Evolutionary conservation across 2,329 filamentous ascomycete genomes (phyloP).

Genomic region (Corniculantispora saksenae): DNA sequence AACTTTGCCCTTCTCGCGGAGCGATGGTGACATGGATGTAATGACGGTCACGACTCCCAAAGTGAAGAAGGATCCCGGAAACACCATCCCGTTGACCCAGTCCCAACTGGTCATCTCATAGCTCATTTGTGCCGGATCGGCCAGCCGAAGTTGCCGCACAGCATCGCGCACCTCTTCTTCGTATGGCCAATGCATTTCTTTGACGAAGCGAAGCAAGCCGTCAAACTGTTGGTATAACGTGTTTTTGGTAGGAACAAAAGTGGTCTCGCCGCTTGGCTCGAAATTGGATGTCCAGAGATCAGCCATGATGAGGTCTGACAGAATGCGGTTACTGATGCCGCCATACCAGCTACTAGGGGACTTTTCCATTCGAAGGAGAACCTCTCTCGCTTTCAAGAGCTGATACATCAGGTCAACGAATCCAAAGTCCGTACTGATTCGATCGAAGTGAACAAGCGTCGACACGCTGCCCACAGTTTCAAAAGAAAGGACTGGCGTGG

Average conservation of each 20-base stretch:
- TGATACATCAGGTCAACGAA: constrained; percentile 6
- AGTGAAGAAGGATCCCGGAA: background rate
- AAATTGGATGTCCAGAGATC: constrained; percentile 1
- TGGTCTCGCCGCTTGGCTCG: background rate
- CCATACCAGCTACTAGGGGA: constrained; percentile 1
- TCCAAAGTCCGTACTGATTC: background rate
- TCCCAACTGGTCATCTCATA: constrained; percentile 7
- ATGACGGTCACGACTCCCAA: background rate
- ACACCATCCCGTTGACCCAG: background rate
- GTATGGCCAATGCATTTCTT: constrained; percentile 1
- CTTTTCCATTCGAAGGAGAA: constrained; percentile 4
- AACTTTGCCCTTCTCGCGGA: background rate
- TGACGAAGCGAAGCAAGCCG: constrained; percentile 1
- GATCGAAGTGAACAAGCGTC: background rate
- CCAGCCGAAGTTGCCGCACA: background rate
- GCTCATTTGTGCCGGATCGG: background rate
- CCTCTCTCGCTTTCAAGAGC: background rate
- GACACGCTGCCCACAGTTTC: background rate
- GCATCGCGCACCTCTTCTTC: background rate
- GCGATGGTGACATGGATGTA: constrained; percentile 1
- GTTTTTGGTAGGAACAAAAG: background rate
- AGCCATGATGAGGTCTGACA: background rate
- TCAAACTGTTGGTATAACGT: background rate
- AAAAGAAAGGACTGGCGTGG: background rate
- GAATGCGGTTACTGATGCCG: constrained; percentile 2